phyloP scores from a whole-genome alignment of 768 basidiomycete genomes.

The Dioszegia crocea region DNA sequence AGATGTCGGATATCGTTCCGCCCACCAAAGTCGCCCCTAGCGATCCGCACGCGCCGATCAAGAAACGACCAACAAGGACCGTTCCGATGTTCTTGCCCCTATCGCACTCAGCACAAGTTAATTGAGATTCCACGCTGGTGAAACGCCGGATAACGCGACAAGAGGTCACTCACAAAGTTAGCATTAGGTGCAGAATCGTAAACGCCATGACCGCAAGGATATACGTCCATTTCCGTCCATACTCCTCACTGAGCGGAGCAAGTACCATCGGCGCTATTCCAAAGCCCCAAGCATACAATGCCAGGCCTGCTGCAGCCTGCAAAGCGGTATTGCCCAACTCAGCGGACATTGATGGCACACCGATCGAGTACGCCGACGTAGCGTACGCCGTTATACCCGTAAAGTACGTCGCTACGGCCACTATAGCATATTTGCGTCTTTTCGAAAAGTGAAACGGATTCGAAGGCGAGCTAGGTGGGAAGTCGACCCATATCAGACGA shows the following conservation, averaged over 20 bases:
- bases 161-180: constrained; percentile 23
- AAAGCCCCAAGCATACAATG: constrained; percentile 40
- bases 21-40: constrained; percentile 51
- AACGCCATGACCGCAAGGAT: constrained; percentile 32
- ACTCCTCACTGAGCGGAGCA: constrained; percentile 43
- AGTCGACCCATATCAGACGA: constrained; percentile 43
- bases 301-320: constrained; percentile 36
- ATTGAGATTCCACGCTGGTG: not conserved
- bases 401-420: constrained; percentile 36
- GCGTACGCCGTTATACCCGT: constrained; percentile 30
- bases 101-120: constrained; percentile 17
- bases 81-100: constrained; percentile 49
- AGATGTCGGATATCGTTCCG: constrained; percentile 51
- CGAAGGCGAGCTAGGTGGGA: constrained; percentile 29
- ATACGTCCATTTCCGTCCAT: constrained; percentile 45
- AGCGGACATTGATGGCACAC: constrained; percentile 26
- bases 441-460: constrained; percentile 38
- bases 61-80: constrained; percentile 46
- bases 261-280: constrained; percentile 44
- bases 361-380: constrained; percentile 35
- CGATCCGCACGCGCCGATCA: constrained; percentile 47
- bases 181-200: constrained; percentile 16
- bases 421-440: constrained; percentile 31
- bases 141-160: too few species aligned
- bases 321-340: constrained; percentile 31